phyloP scores from a whole-genome alignment of 164 flowering plant genomes.

The Stephania cephalantha region DNA sequence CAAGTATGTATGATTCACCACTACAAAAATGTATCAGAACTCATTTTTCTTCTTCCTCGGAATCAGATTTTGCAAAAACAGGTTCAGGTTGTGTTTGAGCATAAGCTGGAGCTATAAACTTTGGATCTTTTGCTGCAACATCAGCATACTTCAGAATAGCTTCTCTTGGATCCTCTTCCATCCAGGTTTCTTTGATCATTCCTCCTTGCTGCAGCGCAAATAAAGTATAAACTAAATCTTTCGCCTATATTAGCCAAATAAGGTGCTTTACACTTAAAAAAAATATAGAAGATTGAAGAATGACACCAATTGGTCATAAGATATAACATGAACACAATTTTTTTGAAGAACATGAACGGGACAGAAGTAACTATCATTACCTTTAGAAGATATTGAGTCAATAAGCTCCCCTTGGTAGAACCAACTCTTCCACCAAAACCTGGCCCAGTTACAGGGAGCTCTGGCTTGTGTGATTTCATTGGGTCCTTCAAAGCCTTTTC shows the following conservation, averaged over 20 bases:
- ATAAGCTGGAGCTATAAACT: constrained; percentile 95
- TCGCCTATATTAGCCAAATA: not conserved
- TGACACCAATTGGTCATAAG: not conserved
- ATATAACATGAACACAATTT: not conserved
- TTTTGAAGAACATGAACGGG: not conserved
- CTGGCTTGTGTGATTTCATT: constrained; percentile 87
- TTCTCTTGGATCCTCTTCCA: constrained; percentile 99
- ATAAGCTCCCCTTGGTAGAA: constrained; percentile 72
- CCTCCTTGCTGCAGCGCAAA: constrained; percentile 83
- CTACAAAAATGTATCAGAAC: not conserved
- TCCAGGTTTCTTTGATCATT: constrained; percentile 97
- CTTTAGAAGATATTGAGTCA: constrained; percentile 97
- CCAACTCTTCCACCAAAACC: constrained; percentile 98
- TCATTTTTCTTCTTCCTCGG: constrained; percentile 75
- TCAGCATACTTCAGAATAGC: constrained; percentile 95
- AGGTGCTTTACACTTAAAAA: not conserved
- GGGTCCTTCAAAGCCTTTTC: constrained; percentile 95
- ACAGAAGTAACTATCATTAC: constrained; percentile 29
- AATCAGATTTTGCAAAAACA: constrained; percentile 84
- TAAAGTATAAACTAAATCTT: constrained; percentile 7
- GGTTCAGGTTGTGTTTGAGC: constrained; percentile 86
- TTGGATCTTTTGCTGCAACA: constrained; percentile 90
- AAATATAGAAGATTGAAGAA: not conserved
- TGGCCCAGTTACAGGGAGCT: constrained; percentile 86
- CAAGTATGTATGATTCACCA: not conserved